Evolutionary conservation across 1,139 yeast species (phyloP).

Genomic region (Taphrina pruni): DNA sequence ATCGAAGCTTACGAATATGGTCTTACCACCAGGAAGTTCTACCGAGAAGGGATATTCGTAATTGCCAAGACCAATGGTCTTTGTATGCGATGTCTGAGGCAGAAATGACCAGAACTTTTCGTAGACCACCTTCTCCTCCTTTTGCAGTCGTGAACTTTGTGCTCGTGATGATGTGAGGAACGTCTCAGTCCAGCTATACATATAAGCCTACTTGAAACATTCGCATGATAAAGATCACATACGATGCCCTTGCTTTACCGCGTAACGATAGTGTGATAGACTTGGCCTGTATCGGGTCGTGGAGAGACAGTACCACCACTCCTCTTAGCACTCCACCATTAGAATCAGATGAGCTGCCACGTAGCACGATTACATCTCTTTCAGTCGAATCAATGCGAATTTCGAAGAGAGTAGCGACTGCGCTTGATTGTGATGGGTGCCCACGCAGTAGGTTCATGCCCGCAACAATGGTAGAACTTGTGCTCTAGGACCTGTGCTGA

Average conservation of each 20-base stretch:
- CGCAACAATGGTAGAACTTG: no score
- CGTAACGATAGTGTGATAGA: conserved; percentile 66
- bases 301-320: conserved; percentile 72
- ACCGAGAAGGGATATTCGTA: conserved; percentile 91
- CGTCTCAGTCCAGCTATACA: conserved; percentile 35
- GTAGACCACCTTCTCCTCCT: conserved; percentile 69
- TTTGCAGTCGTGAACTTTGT: conserved; percentile 45
- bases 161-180: conserved; percentile 27
- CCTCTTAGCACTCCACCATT: conserved; percentile 78
- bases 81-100: conserved; percentile 55
- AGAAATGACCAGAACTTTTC: conserved; percentile 79
- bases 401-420: conserved; percentile 49
- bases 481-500: no score
- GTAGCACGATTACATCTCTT: conserved; percentile 78
- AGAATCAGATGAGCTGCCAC: conserved; percentile 80
- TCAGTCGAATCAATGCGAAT: conserved; percentile 67
- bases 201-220: not conserved
- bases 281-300: conserved; percentile 75
- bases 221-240: conserved; percentile 43
- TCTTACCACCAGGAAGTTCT: conserved; percentile 69
- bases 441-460: conserved; percentile 36
- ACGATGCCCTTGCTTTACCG: conserved; percentile 65
- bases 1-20: not conserved
- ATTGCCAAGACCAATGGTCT: conserved; percentile 61
- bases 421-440: conserved; percentile 4